Evolutionary conservation across 2,329 filamentous ascomycete genomes (phyloP).

Genomic region (Lizonia empirigonia): DNA sequence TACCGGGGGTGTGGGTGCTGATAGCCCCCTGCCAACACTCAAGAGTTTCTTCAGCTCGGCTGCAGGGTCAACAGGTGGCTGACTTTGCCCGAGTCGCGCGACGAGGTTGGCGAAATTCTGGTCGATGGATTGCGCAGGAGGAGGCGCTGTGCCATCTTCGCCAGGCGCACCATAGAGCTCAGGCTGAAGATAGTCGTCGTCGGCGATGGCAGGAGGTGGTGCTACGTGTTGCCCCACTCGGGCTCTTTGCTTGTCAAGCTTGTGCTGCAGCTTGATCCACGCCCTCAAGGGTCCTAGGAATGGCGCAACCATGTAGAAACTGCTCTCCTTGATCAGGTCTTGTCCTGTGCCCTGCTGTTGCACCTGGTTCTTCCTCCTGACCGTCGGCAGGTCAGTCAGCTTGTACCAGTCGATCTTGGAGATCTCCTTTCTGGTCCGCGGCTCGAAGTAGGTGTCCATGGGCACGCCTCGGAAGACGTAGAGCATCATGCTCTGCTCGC

Average conservation of each 20-base stretch:
- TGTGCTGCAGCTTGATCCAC: conserved; percentile 87
- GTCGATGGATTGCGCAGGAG: conserved; percentile 20
- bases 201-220: conserved; percentile 32
- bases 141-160: conserved; percentile 22
- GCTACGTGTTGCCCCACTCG: conserved; percentile 25
- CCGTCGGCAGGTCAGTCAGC: conserved; percentile 82
- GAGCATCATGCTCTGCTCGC: conserved; percentile 88
- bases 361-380: conserved; percentile 70
- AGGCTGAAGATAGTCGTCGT: conserved; percentile 38
- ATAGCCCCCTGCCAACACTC: conserved; percentile 48
- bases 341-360: conserved; percentile 61
- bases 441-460: conserved; percentile 84
- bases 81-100: conserved; percentile 35
- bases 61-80: conserved; percentile 51
- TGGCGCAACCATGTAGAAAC: conserved; percentile 97
- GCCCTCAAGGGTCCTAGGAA: conserved; percentile 85
- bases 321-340: conserved; percentile 71
- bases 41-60: conserved; percentile 59
- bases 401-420: conserved; percentile 97
- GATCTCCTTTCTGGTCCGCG: conserved; percentile 93
- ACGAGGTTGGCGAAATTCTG: conserved; percentile 41
- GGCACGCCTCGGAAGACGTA: conserved; percentile 91
- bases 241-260: conserved; percentile 64
- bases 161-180: conserved; percentile 38
- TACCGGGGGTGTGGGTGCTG: conserved; percentile 33